Base-by-base conservation (phyloP, 805 yeast genomes). In the Starmerella stigmatis region DNA sequence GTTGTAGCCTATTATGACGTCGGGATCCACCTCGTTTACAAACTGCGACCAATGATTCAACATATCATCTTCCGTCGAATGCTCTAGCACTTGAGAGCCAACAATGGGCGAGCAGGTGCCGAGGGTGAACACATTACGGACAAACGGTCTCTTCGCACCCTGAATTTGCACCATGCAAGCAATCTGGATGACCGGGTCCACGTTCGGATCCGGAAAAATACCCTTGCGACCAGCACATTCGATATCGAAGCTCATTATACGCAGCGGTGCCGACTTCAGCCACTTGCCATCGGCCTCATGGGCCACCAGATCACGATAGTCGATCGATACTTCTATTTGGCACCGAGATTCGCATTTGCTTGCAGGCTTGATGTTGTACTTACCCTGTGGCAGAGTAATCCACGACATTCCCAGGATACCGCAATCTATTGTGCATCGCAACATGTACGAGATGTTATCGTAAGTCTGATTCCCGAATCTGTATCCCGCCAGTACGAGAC, bases 221-320 rank as follows among this genome's bases (percentile, higher is more conserved):
- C 98, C 98, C 53, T 85, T 82, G 64, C 99, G 76, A 36, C 98
- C 98, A 3, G 98, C 92, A 73, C 99, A 92, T 64, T 92, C 99
- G 50, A 92, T 92, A 71, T 92, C 99, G 62, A 92, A 89, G 10
- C 96, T 86, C 54, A 92, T 68, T 40, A 92, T 79, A 58, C 99
- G 79, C 48, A 92, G 70, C 0, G 98, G 98, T 1, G 98, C 97
- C 67, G 83, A 80, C 53, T 78, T 81, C 28, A 86, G 74, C 88
- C 94, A 94, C 49, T 88, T 86, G 4, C 95, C 96, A 60, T 89
- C 97, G 0, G 96, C 73, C 1, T 86, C 73, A 61, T 86, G 97
- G 1, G 94, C 72, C 0, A 84, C 61, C 42, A 92, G 62, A 52
- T 85, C 79, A 25, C 65, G 65, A 58, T 77, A 86, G 57, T 80